Base-by-base conservation (phyloP, 352 stramenopile species). In the Phytophthora pluvialis region DNA sequence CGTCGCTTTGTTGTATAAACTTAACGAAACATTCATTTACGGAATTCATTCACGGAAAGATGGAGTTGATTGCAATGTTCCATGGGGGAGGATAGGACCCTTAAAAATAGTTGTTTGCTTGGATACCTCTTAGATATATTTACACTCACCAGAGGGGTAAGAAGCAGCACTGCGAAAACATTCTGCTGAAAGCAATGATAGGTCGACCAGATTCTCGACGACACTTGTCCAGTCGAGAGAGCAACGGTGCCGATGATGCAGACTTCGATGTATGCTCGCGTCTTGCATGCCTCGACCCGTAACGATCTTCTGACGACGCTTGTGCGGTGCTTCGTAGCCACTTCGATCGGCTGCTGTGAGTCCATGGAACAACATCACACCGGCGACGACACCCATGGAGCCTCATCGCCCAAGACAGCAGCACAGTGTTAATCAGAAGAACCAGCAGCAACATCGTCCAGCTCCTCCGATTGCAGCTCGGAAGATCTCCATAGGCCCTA, bases 1-100 rank as follows among this genome's bases (percentile, higher is more conserved):
- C 46, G 32, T 57, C 26, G 16, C 39, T 49, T 52, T 67, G 45
- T 36, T 74, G 59, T 64, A 72, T 77, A 72, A 60, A 39, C 36
- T 58, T 48, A 57, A 57, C 36, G 35, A 46, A 45, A 47, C 49
- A 36, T 57, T 57, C 49, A 36, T 47, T 32, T 57, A 56, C 33
- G 7, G 12, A 57, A 18, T 52, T 52, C 8, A 52, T 39, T 21
- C 4, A 36, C 15, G 21, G 21, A 21, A 21, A 2, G 21, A 21
- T 21, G 21, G 21, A 21, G 21, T 21, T 21, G 21, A 2, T 2
- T 21, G 21, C 21, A 21, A 21, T 21, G 21, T 21, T 21, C 2
- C 21, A 2, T 1, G 21, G 2, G 21, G 21, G 21, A 21, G 21
- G 21, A 21, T 21, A 21, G 21, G 21, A 21, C 21, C 21, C 32